phyloP scores from a whole-genome alignment of 805 yeast species.

The Nakazawaea siamensis region DNA sequence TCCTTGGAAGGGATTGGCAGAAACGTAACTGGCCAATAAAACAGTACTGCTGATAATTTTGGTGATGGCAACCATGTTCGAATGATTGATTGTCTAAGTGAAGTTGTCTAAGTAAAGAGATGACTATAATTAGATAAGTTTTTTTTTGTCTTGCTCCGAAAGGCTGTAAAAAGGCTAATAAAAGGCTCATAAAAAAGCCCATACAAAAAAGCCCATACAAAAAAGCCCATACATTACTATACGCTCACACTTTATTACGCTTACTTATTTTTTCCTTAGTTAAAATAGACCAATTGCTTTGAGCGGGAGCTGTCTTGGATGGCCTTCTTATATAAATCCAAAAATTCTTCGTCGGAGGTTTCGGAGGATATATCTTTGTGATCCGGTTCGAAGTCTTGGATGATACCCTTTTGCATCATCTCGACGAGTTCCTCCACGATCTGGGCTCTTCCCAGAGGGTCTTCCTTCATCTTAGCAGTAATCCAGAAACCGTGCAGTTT shows the following conservation, averaged over 20 bases:
- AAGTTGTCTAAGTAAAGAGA: too few species aligned
- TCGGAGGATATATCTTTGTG: conserved; percentile 29
- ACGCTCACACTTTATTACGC: neutral
- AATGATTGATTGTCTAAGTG: neutral
- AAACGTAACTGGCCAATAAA: conserved; percentile 15
- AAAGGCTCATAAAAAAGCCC: too few species aligned
- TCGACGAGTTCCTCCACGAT: conserved; percentile 49
- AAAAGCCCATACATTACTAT: neutral
- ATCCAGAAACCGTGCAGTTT: conserved; percentile 92
- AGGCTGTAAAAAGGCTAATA: too few species aligned
- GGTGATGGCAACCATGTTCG: neutral
- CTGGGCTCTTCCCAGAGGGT: conserved; percentile 52
- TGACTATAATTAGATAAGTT: too few species aligned
- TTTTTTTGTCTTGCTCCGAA: too few species aligned
- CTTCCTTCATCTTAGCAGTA: conserved; percentile 50
- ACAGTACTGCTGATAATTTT: too few species aligned
- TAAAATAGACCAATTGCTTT: conserved; percentile 28
- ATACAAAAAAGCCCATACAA: too few species aligned
- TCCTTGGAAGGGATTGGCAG: conserved; percentile 22
- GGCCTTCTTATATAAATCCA: conserved; percentile 34
- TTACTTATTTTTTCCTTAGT: neutral
- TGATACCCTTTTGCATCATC: conserved; percentile 49
- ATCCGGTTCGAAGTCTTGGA: conserved; percentile 38
- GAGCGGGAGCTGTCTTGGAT: conserved; percentile 32
- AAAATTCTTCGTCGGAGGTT: conserved; percentile 30